phyloP scores from a whole-genome alignment of 768 basidiomycete genomes.

The Holtermanniella nyarrowii region DNA sequence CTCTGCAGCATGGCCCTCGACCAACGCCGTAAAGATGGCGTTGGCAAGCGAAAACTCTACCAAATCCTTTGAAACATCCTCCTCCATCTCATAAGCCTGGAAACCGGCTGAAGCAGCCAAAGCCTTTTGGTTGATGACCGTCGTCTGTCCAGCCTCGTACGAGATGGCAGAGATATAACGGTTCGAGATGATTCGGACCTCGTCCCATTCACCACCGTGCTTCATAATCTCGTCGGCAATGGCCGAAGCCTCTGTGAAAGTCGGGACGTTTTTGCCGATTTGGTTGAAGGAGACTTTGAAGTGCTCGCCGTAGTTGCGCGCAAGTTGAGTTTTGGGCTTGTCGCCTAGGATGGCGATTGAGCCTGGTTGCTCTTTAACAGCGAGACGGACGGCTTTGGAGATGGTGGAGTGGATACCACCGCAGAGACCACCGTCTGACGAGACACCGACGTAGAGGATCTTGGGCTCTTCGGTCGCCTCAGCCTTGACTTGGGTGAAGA shows the following conservation, averaged over 20 bases:
- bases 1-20: conserved; percentile 92
- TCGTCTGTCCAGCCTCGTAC: conserved; percentile 67
- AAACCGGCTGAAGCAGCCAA: conserved; percentile 80
- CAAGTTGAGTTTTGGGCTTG: conserved; percentile 90
- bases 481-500: conserved; percentile 67
- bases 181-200: conserved; percentile 47
- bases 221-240: conserved; percentile 87
- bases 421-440: conserved; percentile 98
- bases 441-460: conserved; percentile 86
- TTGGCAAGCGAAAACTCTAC: conserved; percentile 94
- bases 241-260: conserved; percentile 87
- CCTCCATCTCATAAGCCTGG: conserved; percentile 94
- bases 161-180: conserved; percentile 56
- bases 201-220: conserved; percentile 76
- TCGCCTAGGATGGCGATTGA: conserved; percentile 82
- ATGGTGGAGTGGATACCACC: conserved; percentile 99
- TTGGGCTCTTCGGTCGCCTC: conserved; percentile 50
- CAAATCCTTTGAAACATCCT: conserved; percentile 85
- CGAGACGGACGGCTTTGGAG: conserved; percentile 73
- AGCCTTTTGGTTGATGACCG: conserved; percentile 69
- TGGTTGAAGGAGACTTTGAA: conserved; percentile 86
- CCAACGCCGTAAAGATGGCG: conserved; percentile 85
- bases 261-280: conserved; percentile 93
- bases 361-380: conserved; percentile 48
- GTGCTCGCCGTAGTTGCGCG: conserved; percentile 55